A percentile compares a stretch with the other conserved stretches of the same genome.
Conservation (phyloP, 1,284 basidiomycete species). For the Anthracocystis setariae region DNA sequence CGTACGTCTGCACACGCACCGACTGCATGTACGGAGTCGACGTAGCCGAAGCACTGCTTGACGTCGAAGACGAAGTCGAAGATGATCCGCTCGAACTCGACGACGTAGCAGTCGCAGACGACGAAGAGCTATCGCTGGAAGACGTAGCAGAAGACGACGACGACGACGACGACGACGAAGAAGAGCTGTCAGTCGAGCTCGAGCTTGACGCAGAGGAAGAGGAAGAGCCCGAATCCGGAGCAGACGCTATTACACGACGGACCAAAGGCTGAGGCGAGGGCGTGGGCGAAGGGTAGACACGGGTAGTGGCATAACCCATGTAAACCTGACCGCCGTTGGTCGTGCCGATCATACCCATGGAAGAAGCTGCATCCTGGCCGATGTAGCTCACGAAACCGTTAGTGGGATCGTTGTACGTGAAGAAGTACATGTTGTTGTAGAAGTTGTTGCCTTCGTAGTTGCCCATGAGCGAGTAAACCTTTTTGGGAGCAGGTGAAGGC, state of each 20-base stretch:
- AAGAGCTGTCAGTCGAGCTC: neutral
- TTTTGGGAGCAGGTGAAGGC: constrained; percentile 32
- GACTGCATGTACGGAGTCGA: constrained; percentile 41
- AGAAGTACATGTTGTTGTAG: constrained; percentile 57
- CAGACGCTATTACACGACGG: neutral
- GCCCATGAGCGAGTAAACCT: constrained; percentile 38
- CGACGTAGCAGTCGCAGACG: constrained; percentile 1
- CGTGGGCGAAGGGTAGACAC: constrained; percentile 17
- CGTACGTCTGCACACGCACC: constrained; percentile 44
- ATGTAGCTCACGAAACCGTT: constrained; percentile 51
- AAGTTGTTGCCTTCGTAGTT: constrained; percentile 50
- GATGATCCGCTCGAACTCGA: neutral
- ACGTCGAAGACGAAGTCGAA: constrained; percentile 11
- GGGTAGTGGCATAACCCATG: constrained; percentile 53
- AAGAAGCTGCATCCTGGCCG: constrained; percentile 25
- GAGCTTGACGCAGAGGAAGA: constrained; percentile 7
- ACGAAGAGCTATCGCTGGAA: too few species aligned
- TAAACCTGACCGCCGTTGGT: constrained; percentile 36
- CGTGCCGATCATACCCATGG: constrained; percentile 36
- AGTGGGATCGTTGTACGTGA: constrained; percentile 52
- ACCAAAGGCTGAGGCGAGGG: constrained; percentile 6
- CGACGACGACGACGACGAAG: neutral
- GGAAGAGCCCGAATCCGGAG: neutral
- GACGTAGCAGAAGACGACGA: constrained; percentile 8
- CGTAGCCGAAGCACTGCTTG: constrained; percentile 14